Evolutionary conservation across 192 early-diverging fungal species (phyloP).

Genomic region (Coemansia sp.): DNA sequence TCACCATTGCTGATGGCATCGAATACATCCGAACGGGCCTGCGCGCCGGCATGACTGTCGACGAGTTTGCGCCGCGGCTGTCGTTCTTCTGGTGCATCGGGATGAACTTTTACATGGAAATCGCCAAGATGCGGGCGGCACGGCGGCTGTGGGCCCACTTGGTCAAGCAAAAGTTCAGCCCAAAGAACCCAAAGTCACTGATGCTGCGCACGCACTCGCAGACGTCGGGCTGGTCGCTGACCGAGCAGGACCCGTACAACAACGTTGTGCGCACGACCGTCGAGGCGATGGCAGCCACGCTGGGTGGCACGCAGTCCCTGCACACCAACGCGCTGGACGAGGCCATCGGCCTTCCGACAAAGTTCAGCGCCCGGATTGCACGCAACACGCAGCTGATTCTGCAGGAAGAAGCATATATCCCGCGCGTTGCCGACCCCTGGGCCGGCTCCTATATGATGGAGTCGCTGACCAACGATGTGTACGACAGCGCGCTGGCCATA

Average conservation of each 20-base stretch:
- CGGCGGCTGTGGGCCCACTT: constrained; percentile 77
- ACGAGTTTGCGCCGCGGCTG: constrained; percentile 82
- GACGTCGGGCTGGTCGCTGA: constrained; percentile 88
- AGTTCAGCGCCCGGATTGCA: constrained; percentile 81
- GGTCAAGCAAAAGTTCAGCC: constrained; percentile 79
- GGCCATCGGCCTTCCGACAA: constrained; percentile 81
- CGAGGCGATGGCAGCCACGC: constrained; percentile 88
- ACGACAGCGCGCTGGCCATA: constrained; percentile 61
- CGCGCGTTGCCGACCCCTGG: constrained; percentile 89
- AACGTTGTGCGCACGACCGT: constrained; percentile 84
- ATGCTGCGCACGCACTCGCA: constrained; percentile 87
- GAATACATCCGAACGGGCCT: constrained; percentile 76
- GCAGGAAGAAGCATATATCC: constrained; percentile 83
- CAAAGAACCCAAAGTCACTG: constrained; percentile 73
- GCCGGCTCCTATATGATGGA: constrained; percentile 94
- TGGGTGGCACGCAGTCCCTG: constrained; percentile 88
- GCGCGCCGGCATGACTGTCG: constrained; percentile 80
- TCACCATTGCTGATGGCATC: constrained; percentile 85
- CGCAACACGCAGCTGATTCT: constrained; percentile 88
- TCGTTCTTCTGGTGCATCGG: constrained; percentile 92
- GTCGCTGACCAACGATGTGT: constrained; percentile 77
- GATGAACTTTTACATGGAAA: constrained; percentile 96
- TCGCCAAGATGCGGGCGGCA: constrained; percentile 85
- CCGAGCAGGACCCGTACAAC: constrained; percentile 89
- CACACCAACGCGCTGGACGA: constrained; percentile 92